These are phyloP conservation scores for Saccharomycopsis fibuligera DNA, from an alignment of 805 yeast genomes.

Conservation along the genomic window DNA sequence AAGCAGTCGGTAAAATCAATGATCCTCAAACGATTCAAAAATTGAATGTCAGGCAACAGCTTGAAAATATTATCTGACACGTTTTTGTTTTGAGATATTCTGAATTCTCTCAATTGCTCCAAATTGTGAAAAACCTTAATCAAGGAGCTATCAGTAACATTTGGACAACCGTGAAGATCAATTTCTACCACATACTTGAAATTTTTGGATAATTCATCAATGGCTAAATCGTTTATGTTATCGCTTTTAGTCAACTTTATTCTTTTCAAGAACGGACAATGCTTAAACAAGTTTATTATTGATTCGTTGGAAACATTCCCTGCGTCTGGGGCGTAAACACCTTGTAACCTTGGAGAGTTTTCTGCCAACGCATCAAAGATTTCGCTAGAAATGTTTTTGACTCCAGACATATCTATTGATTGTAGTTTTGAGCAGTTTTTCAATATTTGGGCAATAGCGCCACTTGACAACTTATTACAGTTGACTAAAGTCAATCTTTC, in stretches of 20 bases:
- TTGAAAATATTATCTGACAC: slow-evolving; percentile 64
- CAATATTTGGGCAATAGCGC: slow-evolving; percentile 56
- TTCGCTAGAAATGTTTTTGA: slow-evolving; percentile 60
- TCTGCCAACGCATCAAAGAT: slow-evolving; percentile 61
- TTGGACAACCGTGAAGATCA: slow-evolving; percentile 78
- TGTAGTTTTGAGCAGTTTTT: slow-evolving; percentile 64
- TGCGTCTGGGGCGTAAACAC: slow-evolving; percentile 84
- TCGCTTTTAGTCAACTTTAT: slow-evolving; percentile 72
- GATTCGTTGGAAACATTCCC: slow-evolving; percentile 62
- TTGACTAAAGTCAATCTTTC: slow-evolving; percentile 84
- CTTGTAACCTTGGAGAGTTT: slow-evolving; percentile 75
- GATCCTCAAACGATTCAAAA: slow-evolving; percentile 64
- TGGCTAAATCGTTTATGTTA: slow-evolving; percentile 56
- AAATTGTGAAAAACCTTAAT: slow-evolving; percentile 51
- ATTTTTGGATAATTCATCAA: slow-evolving; percentile 53
- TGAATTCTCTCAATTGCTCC: slow-evolving; percentile 75
- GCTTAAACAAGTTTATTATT: slow-evolving; percentile 47
- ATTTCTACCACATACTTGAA: slow-evolving; percentile 84
- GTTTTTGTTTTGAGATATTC: slow-evolving; percentile 66
- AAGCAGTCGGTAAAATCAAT: slow-evolving; percentile 82
- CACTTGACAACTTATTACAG: slow-evolving; percentile 58
- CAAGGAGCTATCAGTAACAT: slow-evolving; percentile 60
- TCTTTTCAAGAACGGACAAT: slow-evolving; percentile 73
- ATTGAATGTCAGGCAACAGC: slow-evolving; percentile 40
- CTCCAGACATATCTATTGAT: slow-evolving; percentile 83